Evolutionary conservation across 148 eudicot genomes (phyloP), one percentile per base, ranked within the genome.

Genomic region (Vaccinium macrocarpon): DNA sequence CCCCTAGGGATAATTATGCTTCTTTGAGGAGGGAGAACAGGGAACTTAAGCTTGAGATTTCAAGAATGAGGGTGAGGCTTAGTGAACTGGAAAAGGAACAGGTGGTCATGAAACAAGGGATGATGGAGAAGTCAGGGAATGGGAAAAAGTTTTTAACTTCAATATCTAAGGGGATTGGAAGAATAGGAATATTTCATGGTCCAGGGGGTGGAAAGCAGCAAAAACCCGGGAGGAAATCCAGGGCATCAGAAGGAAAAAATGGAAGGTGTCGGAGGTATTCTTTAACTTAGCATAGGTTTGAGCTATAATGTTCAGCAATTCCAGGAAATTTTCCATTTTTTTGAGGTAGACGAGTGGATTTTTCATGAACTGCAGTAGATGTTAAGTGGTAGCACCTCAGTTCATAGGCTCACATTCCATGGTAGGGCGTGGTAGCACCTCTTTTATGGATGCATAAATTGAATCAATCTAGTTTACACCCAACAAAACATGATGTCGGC

Each of bases 21-120:
- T 94, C 97, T 11, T 35, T 94, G 51, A 89, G 97, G 87, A 86
- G 95, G 78, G 95, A 94, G 86, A 94, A 94, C 79, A 85, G 94
- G 76, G 97, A 94, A 75, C 89, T 94, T 61, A 94, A 89, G 91
- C 91, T 92, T 10, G 95, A 94, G 91, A 90, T 94, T 50, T 86
- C 98, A 53, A 92, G 98, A 73, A 76, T 94, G 93, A 82, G 96
- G 61, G 93, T 94, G 85, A 91, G 98, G 86, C 93, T 94, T 0
- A 93, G 89, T 57, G 96, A 94, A 79, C 84, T 94, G 74, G 96
- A 94, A 80, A 94, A 94, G 82, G 93, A 94, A 42, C 98, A 94
- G 32, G 89, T 70, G 50, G 89, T 88, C 56, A 93, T 94, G 96
- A 94, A 93, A 78, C 91, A 93, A 74, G 96, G 93, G 87, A 93